Evolutionary conservation across 1,284 basidiomycete species (phyloP).

Genomic region (Moesziomyces parantarcticus): DNA sequence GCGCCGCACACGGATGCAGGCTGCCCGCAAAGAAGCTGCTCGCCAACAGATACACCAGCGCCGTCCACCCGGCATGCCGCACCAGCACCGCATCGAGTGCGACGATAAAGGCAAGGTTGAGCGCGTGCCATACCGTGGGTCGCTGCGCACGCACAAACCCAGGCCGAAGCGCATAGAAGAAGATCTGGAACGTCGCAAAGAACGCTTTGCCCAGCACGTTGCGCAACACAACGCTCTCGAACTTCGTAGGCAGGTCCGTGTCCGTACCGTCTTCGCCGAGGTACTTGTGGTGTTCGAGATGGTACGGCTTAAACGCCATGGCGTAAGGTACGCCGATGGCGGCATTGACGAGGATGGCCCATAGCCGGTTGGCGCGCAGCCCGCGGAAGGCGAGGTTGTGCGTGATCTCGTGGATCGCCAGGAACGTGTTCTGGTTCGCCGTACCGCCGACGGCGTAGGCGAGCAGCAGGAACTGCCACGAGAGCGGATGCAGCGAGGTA

Average conservation of each 20-base stretch:
- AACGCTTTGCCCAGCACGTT: constrained; percentile 98
- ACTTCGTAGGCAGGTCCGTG: constrained; percentile 86
- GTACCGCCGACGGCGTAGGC: constrained; percentile 93
- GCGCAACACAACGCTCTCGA: constrained; percentile 87
- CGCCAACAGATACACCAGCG: constrained; percentile 79
- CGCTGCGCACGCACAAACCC: constrained; percentile 89
- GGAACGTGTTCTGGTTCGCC: constrained; percentile 94
- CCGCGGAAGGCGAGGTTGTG: constrained; percentile 94
- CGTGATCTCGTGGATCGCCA: constrained; percentile 98
- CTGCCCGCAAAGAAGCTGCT: constrained; percentile 94
- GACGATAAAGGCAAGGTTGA: constrained; percentile 80
- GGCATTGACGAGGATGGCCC: constrained; percentile 90
- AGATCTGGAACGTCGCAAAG: constrained; percentile 96
- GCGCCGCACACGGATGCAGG: constrained; percentile 92
- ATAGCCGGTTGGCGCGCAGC: constrained; percentile 82
- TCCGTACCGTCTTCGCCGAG: constrained; percentile 96
- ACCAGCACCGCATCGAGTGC: constrained; percentile 76
- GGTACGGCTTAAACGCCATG: constrained; percentile 95
- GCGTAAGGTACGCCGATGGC: constrained; percentile 95
- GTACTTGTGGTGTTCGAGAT: constrained; percentile 85
- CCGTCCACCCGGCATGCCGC: constrained; percentile 43
- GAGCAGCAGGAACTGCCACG: constrained; percentile 77
- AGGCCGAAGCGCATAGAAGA: constrained; percentile 96
- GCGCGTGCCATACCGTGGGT: constrained; percentile 83
- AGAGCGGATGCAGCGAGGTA: constrained; percentile 73